Conservation (phyloP, 2,329 filamentous ascomycete species). For the Penicillium sp. region DNA sequence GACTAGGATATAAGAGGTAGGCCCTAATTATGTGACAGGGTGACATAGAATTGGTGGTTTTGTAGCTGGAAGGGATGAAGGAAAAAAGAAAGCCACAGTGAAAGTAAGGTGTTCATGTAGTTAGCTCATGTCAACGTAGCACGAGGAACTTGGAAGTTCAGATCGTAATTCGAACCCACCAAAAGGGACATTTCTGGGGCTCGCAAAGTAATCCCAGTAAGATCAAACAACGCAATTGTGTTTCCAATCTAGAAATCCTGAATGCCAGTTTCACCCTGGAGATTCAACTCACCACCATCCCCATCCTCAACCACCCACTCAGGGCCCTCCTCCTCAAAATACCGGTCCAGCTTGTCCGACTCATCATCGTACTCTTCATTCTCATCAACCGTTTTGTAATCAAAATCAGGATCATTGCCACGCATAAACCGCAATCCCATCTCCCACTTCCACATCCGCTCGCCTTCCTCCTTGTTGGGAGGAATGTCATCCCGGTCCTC, state of each 20-base stretch:
- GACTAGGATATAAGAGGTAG: no score
- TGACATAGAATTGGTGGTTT: no score
- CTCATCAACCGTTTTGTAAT: conserved; percentile 67
- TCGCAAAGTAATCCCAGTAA: not conserved
- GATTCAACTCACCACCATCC: conserved; percentile 24
- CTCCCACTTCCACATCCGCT: conserved; percentile 65
- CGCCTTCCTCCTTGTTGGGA: conserved; percentile 62
- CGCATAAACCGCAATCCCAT: conserved; percentile 70
- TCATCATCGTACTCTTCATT: conserved; percentile 68
- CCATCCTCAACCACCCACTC: conserved; percentile 55
- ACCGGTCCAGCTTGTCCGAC: conserved; percentile 65
- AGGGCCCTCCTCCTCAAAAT: conserved; percentile 76
- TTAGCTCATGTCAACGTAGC: no score
- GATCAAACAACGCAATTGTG: not conserved
- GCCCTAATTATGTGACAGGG: no score
- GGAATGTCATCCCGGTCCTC: conserved; percentile 58
- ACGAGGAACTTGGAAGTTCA: no score
- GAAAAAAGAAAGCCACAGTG: no score
- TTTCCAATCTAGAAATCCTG: conserved; percentile 60
- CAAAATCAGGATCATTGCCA: conserved; percentile 73
- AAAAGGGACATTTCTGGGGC: not conserved
- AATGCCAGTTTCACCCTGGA: conserved; percentile 63
- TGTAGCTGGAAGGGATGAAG: no score
- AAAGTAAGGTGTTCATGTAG: no score
- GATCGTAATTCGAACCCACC: no score